A percentile compares a stretch with the other conserved stretches of the same genome.
These are phyloP conservation scores for Syncephalastrum sp. DNA, from an alignment of 371 early-diverging fungal species.

Conservation along the genomic window DNA sequence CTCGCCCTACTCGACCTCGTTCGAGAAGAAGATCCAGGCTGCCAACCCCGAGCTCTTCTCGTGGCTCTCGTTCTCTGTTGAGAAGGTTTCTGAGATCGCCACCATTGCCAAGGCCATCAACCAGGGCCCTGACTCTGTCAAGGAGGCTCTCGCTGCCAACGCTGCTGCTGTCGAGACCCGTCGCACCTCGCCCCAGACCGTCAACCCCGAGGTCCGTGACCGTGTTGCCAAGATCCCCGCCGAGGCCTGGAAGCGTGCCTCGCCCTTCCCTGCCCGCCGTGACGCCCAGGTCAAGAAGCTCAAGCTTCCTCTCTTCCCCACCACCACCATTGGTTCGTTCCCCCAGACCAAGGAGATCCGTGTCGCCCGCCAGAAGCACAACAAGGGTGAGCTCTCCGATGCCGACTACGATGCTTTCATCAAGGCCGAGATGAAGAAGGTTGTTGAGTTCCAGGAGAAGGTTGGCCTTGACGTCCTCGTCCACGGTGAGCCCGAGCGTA, in stretches of 20 bases:
- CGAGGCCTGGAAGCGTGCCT: slow-evolving; percentile 74
- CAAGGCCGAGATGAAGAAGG: slow-evolving; percentile 80
- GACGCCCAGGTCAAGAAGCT: slow-evolving; percentile 75
- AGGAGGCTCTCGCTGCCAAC: slow-evolving; percentile 73
- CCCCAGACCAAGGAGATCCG: slow-evolving; percentile 97
- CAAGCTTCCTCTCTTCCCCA: slow-evolving; percentile 90
- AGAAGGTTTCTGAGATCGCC: slow-evolving; percentile 86
- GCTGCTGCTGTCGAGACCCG: slow-evolving; percentile 71
- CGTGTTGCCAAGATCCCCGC: slow-evolving; percentile 70
- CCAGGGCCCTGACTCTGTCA: slow-evolving; percentile 64
- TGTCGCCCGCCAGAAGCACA: slow-evolving; percentile 84
- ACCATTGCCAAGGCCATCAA: slow-evolving; percentile 72
- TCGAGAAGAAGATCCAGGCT: slow-evolving; percentile 75
- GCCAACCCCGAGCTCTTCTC: slow-evolving; percentile 75
- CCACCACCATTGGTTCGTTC: slow-evolving; percentile 98
- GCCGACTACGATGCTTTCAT: slow-evolving; percentile 83
- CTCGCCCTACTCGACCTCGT: slow-evolving; percentile 83
- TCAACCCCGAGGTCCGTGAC: slow-evolving; percentile 79
- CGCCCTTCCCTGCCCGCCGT: slow-evolving; percentile 74
- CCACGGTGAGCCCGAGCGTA: slow-evolving; percentile 96
- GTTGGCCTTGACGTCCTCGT: slow-evolving; percentile 91
- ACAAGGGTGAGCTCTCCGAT: slow-evolving; percentile 75
- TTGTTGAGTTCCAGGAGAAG: slow-evolving; percentile 87
- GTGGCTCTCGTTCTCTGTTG: slow-evolving; percentile 93
- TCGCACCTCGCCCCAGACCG: slow-evolving; percentile 78